These are phyloP conservation scores for Lecanicillium sp. DNA, from an alignment of 2,329 filamentous ascomycete species.

Conservation along the genomic window DNA sequence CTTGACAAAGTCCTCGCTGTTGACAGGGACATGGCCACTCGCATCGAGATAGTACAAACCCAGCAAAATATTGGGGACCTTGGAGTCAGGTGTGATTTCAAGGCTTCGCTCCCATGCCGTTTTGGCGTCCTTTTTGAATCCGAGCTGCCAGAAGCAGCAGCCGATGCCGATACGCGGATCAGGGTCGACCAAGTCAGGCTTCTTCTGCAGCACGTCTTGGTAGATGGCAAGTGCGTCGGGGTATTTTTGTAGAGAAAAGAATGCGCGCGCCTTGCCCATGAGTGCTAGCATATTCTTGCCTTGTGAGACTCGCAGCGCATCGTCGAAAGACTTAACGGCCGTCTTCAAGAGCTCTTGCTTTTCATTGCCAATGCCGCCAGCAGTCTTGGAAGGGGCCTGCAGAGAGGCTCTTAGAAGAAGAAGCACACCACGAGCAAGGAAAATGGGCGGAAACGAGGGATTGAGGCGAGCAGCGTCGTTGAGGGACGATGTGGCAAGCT, in stretches of 20 bases:
- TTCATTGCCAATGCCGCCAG: constrained; percentile 63
- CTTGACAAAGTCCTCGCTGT: constrained; percentile 75
- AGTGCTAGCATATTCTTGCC: constrained; percentile 88
- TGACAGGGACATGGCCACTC: constrained; percentile 75
- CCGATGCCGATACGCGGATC: constrained; percentile 95
- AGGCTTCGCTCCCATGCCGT: constrained; percentile 83
- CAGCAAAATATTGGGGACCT: constrained; percentile 83
- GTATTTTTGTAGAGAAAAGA: constrained; percentile 83
- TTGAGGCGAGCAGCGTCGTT: constrained; percentile 96
- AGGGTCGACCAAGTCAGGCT: constrained; percentile 82
- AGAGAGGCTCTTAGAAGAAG: constrained; percentile 82
- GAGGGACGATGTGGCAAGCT: constrained; percentile 80
- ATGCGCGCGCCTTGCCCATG: constrained; percentile 79
- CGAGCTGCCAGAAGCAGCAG: constrained; percentile 94
- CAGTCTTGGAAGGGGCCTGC: constrained; percentile 65
- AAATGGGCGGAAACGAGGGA: constrained; percentile 84
- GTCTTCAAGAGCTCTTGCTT: constrained; percentile 73
- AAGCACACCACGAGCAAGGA: constrained; percentile 84
- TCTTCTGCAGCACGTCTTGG: constrained; percentile 78
- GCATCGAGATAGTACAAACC: constrained; percentile 85
- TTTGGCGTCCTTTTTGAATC: constrained; percentile 88
- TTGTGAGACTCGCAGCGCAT: constrained; percentile 77
- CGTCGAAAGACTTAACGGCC: constrained; percentile 90
- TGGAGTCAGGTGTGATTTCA: constrained; percentile 75
- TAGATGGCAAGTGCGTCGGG: constrained; percentile 77